Evolutionary conservation across 2,329 filamentous ascomycete species (phyloP).

Genomic region (Colletotrichum sp.): DNA sequence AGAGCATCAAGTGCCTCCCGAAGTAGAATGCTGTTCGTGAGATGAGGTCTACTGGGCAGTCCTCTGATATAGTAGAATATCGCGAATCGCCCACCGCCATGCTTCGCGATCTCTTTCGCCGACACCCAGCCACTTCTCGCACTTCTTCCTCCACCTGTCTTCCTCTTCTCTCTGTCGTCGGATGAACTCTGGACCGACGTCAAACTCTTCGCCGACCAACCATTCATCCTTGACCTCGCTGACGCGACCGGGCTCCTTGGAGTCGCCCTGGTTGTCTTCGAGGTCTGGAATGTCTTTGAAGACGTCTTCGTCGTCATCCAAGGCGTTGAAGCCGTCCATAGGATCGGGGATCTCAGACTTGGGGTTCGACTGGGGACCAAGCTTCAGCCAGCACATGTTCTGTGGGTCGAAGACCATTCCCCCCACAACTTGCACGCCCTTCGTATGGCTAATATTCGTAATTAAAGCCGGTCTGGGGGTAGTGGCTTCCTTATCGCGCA

Average conservation of each 20-base stretch:
- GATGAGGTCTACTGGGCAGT: constrained; percentile 18
- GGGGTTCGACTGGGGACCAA: constrained; percentile 55
- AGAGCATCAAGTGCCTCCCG: constrained; percentile 13
- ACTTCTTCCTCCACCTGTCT: constrained; percentile 86
- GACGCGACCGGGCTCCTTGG: constrained; percentile 53
- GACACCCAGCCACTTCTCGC: constrained; percentile 79
- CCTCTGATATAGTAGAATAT: constrained; percentile 53
- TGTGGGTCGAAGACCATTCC: constrained; percentile 98
- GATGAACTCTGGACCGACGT: constrained; percentile 94
- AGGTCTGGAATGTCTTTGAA: constrained; percentile 96
- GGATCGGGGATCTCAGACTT: constrained; percentile 59
- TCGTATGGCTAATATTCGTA: constrained; percentile 82
- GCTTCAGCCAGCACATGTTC: constrained; percentile 97
- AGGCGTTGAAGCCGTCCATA: constrained; percentile 69
- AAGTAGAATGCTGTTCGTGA: constrained; percentile 7
- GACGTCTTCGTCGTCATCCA: constrained; percentile 89
- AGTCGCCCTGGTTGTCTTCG: constrained; percentile 67
- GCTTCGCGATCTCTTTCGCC: constrained; percentile 60
- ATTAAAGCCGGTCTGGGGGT: constrained; percentile 81
- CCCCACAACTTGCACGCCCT: constrained; percentile 92
- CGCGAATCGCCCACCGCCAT: constrained; percentile 80
- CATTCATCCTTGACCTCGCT: constrained; percentile 77
- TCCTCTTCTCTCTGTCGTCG: constrained; percentile 90
- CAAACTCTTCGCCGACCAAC: constrained; percentile 94
- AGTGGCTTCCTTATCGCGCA: constrained; percentile 60